Evolutionary conservation across 305 asterid genomes (phyloP).

Genomic region (Galium porrigens): DNA sequence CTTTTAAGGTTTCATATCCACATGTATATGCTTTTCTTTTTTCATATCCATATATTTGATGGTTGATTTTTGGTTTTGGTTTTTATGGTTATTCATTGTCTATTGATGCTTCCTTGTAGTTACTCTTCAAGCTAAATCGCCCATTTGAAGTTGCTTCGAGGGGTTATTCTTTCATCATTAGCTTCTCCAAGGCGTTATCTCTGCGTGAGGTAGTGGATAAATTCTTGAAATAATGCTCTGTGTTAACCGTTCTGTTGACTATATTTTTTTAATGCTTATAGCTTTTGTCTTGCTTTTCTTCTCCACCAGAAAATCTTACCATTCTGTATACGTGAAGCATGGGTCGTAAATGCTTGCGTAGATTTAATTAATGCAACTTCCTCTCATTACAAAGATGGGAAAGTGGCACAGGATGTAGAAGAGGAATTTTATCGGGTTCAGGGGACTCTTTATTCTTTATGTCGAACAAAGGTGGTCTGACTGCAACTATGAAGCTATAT

Average conservation of each 20-base stretch:
- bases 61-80: neutral
- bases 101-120: slow-evolving; percentile 34
- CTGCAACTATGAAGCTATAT: neutral
- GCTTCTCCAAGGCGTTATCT: slow-evolving; percentile 82
- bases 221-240: slow-evolving; percentile 16
- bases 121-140: slow-evolving; percentile 71
- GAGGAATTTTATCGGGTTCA: slow-evolving; percentile 83
- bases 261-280: slow-evolving; percentile 14
- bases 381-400: slow-evolving; percentile 59
- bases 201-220: slow-evolving; percentile 57
- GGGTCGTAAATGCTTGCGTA: slow-evolving; percentile 91
- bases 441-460: slow-evolving; percentile 75
- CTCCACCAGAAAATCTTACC: slow-evolving; percentile 57
- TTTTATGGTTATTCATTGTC: slow-evolving; percentile 18
- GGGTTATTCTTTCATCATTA: slow-evolving; percentile 85
- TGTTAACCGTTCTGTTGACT: slow-evolving; percentile 18
- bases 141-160: slow-evolving; percentile 94
- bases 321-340: slow-evolving; percentile 92
- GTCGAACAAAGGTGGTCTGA: slow-evolving; percentile 74
- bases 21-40: slow-evolving; percentile 14
- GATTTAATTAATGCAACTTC: slow-evolving; percentile 56
- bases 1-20: slow-evolving; percentile 9
- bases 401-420: slow-evolving; percentile 61
- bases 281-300: slow-evolving; percentile 18
- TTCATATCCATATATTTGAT: slow-evolving; percentile 3